Evolutionary conservation across 371 early-diverging fungal species (phyloP), one percentile per base, ranked within the genome.

Genomic region (Syncephalis fuscata): DNA sequence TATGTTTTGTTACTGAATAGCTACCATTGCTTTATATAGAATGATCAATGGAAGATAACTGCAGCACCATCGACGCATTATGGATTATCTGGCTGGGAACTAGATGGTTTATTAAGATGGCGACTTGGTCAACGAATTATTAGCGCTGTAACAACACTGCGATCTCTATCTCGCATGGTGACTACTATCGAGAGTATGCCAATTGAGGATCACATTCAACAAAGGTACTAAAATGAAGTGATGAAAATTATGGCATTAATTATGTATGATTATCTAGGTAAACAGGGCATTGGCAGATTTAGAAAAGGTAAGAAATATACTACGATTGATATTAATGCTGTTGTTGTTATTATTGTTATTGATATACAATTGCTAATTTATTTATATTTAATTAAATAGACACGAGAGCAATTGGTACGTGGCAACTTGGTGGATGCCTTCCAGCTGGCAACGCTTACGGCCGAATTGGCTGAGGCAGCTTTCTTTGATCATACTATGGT

Each of bases 401-500:
- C 11, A 32, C 32, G 32, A 32, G 7, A 32, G 11, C 32, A 7
- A 7, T 32, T 32, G 11, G 4, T 11, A 11, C 4, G 11, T 32
- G 32, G 32, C 11, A 11, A 32, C 11, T 11, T 32, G 32, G 32
- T 32, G 32, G 11, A 32, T 32, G 32, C 7, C 4, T 32, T 32
- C 32, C 32, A 32, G 11, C 7, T 11, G 32, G 32, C 32, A 7
- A 32, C 32, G 11, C 32, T 4, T 32, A 11, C 32, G 4, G 32
- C 32, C 32, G 32, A 63, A 19, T 51, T 69, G 16, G 76, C 94
- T 0, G 91, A 92, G 61, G 62, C 70, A 10, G 94, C 95, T 3
- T 96, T 96, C 57, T 94, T 92, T 71, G 88, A 96, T 52, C 91
- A 90, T 0, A 88, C 87, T 9, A 93, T 96, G 95, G 89, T 93